These are phyloP conservation scores for Boechera retrofracta DNA, from an alignment of 345 rosid species.

Conservation along the genomic window DNA sequence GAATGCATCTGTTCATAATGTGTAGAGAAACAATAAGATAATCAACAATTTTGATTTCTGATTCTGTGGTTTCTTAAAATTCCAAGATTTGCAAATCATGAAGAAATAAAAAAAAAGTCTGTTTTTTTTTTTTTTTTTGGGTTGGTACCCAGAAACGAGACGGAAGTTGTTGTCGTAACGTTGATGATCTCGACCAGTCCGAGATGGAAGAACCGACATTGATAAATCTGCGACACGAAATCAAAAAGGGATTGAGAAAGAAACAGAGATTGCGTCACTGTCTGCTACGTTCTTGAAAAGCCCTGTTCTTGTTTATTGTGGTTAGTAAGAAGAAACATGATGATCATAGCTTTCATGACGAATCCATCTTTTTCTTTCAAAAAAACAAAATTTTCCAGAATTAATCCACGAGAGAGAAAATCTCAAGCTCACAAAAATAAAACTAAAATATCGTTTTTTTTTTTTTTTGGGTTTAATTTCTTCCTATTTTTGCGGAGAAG, in stretches of 20 bases:
- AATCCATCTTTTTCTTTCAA: slow-evolving; percentile 28
- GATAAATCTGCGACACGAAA: slow-evolving; percentile 37
- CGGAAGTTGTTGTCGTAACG: slow-evolving; percentile 72
- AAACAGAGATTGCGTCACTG: slow-evolving; percentile 8
- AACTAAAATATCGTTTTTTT: background rate
- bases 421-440: slow-evolving; percentile 23
- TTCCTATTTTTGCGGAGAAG: slow-evolving; percentile 41
- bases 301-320: slow-evolving; percentile 24
- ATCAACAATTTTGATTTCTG: slow-evolving; percentile 6
- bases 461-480: background rate
- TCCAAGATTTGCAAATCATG: slow-evolving; percentile 5
- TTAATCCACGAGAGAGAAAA: slow-evolving; percentile 18
- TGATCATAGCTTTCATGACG: slow-evolving; percentile 27
- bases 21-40: background rate
- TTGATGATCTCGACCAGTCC: slow-evolving; percentile 73
- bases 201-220: slow-evolving; percentile 55
- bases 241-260: background rate
- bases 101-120: background rate
- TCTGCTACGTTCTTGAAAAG: slow-evolving; percentile 29
- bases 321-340: slow-evolving; percentile 26
- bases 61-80: background rate
- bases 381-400: slow-evolving; percentile 9
- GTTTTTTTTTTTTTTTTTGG: too few species aligned
- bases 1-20: slow-evolving; percentile 67
- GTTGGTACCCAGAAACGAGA: slow-evolving; percentile 74